Percentiles rank a stretch among this genome's conserved stretches.
Evolutionary conservation across 2,329 filamentous ascomycete species (phyloP).

Genomic region (Diaporthe nobilis): DNA sequence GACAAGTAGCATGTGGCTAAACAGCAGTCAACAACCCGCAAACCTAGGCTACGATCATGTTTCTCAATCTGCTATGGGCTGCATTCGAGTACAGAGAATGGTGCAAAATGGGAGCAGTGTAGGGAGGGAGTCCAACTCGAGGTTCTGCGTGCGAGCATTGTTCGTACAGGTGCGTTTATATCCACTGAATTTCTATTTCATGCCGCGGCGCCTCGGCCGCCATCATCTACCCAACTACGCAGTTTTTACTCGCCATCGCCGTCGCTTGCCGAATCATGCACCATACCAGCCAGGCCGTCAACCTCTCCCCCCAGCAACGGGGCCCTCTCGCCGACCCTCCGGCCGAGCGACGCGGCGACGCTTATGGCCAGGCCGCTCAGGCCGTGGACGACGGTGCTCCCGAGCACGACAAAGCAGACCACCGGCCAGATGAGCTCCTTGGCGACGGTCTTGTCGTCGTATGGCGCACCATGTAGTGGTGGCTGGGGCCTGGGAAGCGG

Average conservation of each 20-base stretch:
- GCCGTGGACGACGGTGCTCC: conserved; percentile 39
- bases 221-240: background rate
- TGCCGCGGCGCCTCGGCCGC: background rate
- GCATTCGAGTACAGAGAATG: background rate
- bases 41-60: background rate
- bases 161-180: background rate
- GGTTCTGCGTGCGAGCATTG: no score
- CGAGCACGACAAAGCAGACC: conserved; percentile 38
- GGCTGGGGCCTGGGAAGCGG: conserved; percentile 19
- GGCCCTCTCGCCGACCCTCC: conserved; percentile 26
- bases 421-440: conserved; percentile 37
- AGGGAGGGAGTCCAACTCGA: background rate
- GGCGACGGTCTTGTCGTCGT: conserved; percentile 30
- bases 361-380: conserved; percentile 38
- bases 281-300: conserved; percentile 28
- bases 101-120: background rate
- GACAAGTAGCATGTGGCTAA: no score
- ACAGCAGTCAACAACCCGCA: background rate
- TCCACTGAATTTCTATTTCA: background rate
- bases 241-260: background rate
- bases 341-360: conserved; percentile 26
- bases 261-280: conserved; percentile 25
- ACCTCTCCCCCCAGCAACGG: conserved; percentile 34
- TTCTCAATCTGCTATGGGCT: background rate
- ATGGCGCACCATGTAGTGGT: conserved; percentile 18